Evolutionary conservation across 164 flowering plant genomes (phyloP).

Genomic region (Litsea cubeba): DNA sequence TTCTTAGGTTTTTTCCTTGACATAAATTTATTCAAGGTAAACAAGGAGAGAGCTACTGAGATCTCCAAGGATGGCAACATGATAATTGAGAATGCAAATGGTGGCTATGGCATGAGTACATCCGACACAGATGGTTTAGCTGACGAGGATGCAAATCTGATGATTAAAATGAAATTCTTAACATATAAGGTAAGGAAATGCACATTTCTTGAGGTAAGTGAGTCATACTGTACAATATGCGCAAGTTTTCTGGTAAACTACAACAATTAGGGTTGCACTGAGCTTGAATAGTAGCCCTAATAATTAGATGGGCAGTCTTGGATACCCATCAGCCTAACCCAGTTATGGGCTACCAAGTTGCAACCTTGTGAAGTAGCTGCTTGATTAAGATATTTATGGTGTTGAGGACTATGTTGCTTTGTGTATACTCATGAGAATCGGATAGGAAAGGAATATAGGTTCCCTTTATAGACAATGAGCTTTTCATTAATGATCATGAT

Average conservation of each 20-base stretch:
- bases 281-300: too few species aligned
- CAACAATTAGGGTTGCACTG: not conserved
- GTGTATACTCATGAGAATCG: too few species aligned
- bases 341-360: too few species aligned
- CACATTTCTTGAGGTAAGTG: not conserved
- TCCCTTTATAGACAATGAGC: too few species aligned
- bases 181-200: conserved; percentile 68
- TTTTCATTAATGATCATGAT: too few species aligned
- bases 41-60: conserved; percentile 54
- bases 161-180: conserved; percentile 91
- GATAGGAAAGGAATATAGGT: too few species aligned
- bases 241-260: not conserved
- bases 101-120: conserved; percentile 18
- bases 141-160: conserved; percentile 89
- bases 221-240: not conserved
- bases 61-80: conserved; percentile 27
- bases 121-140: conserved; percentile 53
- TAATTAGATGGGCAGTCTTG: too few species aligned
- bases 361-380: too few species aligned
- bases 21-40: conserved; percentile 73
- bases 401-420: too few species aligned
- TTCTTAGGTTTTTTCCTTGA: conserved; percentile 86
- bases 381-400: too few species aligned
- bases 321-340: too few species aligned
- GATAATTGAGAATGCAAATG: conserved; percentile 24